These are phyloP conservation scores for Immersiporthe knoxdaviesiana DNA, from an alignment of 2,329 filamentous ascomycete species.

Conservation along the genomic window DNA sequence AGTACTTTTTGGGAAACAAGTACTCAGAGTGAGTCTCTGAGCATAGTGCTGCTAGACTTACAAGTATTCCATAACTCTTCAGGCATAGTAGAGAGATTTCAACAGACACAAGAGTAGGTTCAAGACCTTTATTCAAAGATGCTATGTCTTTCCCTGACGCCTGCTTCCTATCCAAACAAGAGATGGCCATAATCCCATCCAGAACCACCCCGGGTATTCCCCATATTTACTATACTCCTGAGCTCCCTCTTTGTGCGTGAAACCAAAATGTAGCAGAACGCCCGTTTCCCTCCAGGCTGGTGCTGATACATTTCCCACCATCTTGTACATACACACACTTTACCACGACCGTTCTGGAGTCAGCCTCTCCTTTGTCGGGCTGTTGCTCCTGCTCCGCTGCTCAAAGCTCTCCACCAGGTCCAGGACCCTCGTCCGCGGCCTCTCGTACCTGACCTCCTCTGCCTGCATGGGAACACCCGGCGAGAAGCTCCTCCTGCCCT, in stretches of 20 bases:
- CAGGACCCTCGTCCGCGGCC: constrained; percentile 51
- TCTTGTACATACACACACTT: neutral
- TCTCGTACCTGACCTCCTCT: constrained; percentile 38
- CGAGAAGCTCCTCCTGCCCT: constrained; percentile 25
- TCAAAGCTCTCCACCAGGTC: constrained; percentile 62
- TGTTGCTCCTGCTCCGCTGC: constrained; percentile 47
- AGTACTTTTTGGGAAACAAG: neutral
- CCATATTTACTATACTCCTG: neutral
- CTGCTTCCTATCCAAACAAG: neutral
- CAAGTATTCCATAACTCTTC: too few relatives aligned
- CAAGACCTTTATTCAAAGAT: neutral
- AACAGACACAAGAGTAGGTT: too few relatives aligned
- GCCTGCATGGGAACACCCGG: constrained; percentile 29
- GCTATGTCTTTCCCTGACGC: neutral
- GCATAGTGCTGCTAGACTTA: too few relatives aligned
- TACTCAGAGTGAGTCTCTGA: too few relatives aligned
- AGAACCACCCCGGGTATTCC: neutral
- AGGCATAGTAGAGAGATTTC: too few relatives aligned
- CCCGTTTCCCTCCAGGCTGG: neutral
- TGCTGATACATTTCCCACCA: neutral
- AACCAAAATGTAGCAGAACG: neutral
- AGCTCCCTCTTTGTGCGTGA: neutral
- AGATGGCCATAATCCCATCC: neutral
- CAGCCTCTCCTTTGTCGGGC: constrained; percentile 36
- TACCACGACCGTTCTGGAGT: constrained; percentile 10